Conservation (phyloP, 805 yeast genomes). For the Cyberlindnera mrakii region DNA sequence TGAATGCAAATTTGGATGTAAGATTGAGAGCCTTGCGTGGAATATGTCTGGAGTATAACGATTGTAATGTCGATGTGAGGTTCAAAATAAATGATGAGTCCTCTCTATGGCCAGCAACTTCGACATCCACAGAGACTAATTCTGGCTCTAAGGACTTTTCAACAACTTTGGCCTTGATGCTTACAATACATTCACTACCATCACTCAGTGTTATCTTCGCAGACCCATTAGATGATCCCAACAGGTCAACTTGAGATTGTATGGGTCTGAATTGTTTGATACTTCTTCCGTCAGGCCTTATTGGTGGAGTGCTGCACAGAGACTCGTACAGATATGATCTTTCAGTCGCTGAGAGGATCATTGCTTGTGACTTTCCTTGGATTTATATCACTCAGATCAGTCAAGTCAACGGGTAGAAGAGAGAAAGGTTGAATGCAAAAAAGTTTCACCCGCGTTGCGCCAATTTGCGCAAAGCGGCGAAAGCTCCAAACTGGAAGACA, state of each 20-base stretch:
- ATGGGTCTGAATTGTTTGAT: constrained; percentile 76
- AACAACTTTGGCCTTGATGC: constrained; percentile 82
- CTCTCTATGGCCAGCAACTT: constrained; percentile 73
- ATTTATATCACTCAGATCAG: too few relatives aligned
- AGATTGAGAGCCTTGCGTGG: constrained; percentile 49
- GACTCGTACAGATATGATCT: constrained; percentile 74
- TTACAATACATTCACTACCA: constrained; percentile 90
- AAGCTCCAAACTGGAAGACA: constrained; percentile 8
- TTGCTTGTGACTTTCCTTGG: constrained; percentile 17
- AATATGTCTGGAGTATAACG: constrained; percentile 45
- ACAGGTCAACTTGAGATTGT: constrained; percentile 72
- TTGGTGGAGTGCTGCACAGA: constrained; percentile 47
- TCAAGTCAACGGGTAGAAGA: background rate
- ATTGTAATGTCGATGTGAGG: constrained; percentile 55
- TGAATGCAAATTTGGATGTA: constrained; percentile 70
- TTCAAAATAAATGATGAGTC: constrained; percentile 65
- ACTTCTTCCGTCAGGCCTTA: constrained; percentile 83
- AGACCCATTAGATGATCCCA: constrained; percentile 89
- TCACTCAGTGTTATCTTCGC: constrained; percentile 80
- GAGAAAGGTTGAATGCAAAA: background rate
- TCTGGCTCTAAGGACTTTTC: constrained; percentile 36
- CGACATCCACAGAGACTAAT: constrained; percentile 71
- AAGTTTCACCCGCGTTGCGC: background rate
- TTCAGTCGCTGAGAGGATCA: constrained; percentile 74
- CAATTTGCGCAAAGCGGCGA: constrained; percentile 5